Base-by-base conservation (phyloP, 2,329 filamentous ascomycete species). In the Ramularia collo-cygni region DNA sequence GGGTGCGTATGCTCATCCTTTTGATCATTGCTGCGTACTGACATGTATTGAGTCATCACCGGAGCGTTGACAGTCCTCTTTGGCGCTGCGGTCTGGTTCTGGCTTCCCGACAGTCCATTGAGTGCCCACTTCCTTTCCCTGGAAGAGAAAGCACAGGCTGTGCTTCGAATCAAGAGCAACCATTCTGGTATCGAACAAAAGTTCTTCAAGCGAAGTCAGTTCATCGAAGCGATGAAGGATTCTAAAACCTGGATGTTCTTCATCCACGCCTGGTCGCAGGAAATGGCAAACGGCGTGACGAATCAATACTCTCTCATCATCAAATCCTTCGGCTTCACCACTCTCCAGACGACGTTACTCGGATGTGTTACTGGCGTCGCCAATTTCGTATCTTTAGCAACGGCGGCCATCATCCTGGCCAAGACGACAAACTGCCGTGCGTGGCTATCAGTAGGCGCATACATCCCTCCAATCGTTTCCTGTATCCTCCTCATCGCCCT, bases 261-360 rank as follows among this genome's bases (percentile, higher is more conserved):
- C 46, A 15, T 58, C 12, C 58, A 61, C 21, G 50, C 59, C 5
- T 62, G 57, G 58, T 56, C 52, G 1, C 58, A 66, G 29, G 64
- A 67, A 49, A 60, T 67, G 38, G 58, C 61, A 12, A 64, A 64
- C 30, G 62, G 62, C 5, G 40, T 60, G 10, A 64, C 65, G 2
- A 68, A 66, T 33, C 64, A 67, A 40, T 64, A 64, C 51, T 65
- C 64, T 1, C 53, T 71, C 0, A 65, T 69, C 31, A 65, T 69
- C 46, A 68, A 67, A 17, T 66, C 63, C 0, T 69, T 69, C 35
- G 67, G 66, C 3, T 70, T 69, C 43, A 61, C 46, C 9, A 62
- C 49, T 28, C 54, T 59, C 31, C 59, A 64, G 26, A 63, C 62
- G 8, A 64, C 62, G 0, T 51, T 58, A 16, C 51, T 53, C 43